phyloP scores from a whole-genome alignment of 768 basidiomycete species.

The Guyanaporus albipodus region DNA sequence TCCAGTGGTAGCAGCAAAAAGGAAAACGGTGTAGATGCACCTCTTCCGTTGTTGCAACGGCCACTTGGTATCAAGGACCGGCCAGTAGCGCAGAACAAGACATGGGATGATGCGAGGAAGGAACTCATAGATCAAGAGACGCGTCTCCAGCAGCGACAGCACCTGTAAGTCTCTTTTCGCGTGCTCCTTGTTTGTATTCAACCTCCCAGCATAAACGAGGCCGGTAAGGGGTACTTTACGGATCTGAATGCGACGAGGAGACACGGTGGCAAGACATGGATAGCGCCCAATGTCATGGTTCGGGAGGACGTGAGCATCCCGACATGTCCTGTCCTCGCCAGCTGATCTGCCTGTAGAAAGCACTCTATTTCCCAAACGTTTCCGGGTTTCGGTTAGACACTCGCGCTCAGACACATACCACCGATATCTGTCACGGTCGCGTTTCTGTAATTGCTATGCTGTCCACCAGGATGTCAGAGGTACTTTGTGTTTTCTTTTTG shows the following conservation, averaged over 20 bases:
- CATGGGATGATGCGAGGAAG: constrained; percentile 58
- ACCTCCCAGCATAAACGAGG: constrained; percentile 50
- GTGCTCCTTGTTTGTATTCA: background rate
- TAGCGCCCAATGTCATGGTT: constrained; percentile 85
- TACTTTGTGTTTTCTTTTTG: constrained; percentile 26
- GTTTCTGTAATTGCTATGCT: constrained; percentile 80
- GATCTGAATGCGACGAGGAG: constrained; percentile 77
- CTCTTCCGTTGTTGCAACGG: constrained; percentile 44
- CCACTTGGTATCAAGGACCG: constrained; percentile 75
- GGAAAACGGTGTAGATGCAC: constrained; percentile 1
- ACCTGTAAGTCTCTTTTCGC: constrained; percentile 38
- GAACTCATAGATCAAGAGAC: constrained; percentile 71
- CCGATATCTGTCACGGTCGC: constrained; percentile 68
- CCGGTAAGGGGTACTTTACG: constrained; percentile 81
- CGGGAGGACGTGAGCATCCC: constrained; percentile 75
- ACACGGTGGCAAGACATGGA: constrained; percentile 93
- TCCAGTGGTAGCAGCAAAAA: constrained; percentile 3
- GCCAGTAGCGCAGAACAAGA: constrained; percentile 57
- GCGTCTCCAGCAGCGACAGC: constrained; percentile 64
- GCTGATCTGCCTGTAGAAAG: constrained; percentile 54
- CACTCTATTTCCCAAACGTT: constrained; percentile 89
- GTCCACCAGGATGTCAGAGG: constrained; percentile 87
- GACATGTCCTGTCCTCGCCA: background rate
- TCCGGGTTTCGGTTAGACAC: constrained; percentile 63
- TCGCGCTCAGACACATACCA: constrained; percentile 62